Conservation (phyloP, 202 grass and related monocot species). For the Zoysia matrella region DNA sequence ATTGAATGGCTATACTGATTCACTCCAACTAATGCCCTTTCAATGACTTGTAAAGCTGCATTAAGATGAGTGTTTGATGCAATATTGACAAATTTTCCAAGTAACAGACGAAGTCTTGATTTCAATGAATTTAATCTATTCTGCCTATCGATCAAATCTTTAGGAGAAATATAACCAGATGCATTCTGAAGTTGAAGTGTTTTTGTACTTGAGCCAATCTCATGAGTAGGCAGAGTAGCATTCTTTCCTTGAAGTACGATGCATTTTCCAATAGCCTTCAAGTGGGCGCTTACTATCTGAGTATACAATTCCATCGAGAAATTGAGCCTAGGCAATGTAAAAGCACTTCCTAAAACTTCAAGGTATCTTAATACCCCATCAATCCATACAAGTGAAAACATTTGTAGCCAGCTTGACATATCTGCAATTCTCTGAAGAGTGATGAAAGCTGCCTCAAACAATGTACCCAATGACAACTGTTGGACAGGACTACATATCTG, state of each 20-base stretch:
- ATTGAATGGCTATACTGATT: constrained; percentile 64
- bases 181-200: constrained; percentile 54
- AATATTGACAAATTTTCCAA: constrained; percentile 74
- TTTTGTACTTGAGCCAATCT: constrained; percentile 81
- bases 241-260: constrained; percentile 83
- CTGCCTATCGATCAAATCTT: constrained; percentile 49
- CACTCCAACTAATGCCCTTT: constrained; percentile 87
- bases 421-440: constrained; percentile 78
- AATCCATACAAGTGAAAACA: constrained; percentile 78
- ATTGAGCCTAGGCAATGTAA: constrained; percentile 62
- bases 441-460: constrained; percentile 66
- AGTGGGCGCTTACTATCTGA: constrained; percentile 65
- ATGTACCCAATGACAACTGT: constrained; percentile 48
- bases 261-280: constrained; percentile 88
- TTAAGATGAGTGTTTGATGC: constrained; percentile 60
- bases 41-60: constrained; percentile 67
- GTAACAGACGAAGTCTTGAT: constrained; percentile 70
- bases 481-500: constrained; percentile 30
- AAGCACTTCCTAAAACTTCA: constrained; percentile 64
- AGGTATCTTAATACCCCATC: constrained; percentile 86
- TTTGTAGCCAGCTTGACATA: constrained; percentile 55
- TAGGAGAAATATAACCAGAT: constrained; percentile 42
- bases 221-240: constrained; percentile 83
- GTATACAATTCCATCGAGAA: constrained; percentile 50
- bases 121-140: constrained; percentile 70